Percentiles rank a stretch among this genome's conserved stretches.
phyloP scores from a whole-genome alignment of 2,329 filamentous ascomycete species.

The Cercospora zeina region DNA sequence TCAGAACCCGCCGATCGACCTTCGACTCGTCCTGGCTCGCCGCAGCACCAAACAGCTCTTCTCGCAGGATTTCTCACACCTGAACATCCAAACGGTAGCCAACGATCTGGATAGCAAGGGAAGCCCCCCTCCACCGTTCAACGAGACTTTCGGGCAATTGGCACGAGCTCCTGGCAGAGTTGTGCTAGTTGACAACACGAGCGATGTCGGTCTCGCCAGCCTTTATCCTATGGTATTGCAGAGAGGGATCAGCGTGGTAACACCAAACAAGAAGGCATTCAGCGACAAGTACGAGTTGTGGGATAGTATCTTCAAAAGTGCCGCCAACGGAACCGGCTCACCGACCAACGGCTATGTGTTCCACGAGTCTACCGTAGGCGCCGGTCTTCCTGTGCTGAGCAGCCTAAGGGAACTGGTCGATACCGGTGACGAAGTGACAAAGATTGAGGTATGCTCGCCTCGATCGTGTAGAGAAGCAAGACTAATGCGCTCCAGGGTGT shows the following conservation, averaged over 20 bases:
- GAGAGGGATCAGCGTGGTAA: constrained; percentile 85
- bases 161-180: constrained; percentile 73
- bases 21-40: constrained; percentile 80
- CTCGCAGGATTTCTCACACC: constrained; percentile 67
- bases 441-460: constrained; percentile 65
- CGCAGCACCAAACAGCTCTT: constrained; percentile 82
- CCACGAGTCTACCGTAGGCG: constrained; percentile 93
- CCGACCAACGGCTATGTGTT: constrained; percentile 70
- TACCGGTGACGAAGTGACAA: constrained; percentile 86
- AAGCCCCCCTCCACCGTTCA: constrained; percentile 64
- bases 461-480: neutral
- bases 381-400: constrained; percentile 88
- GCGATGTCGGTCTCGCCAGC: constrained; percentile 79
- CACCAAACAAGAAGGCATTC: constrained; percentile 98
- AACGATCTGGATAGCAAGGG: constrained; percentile 62
- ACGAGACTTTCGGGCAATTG: constrained; percentile 76
- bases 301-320: constrained; percentile 79
- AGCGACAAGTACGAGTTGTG: constrained; percentile 78
- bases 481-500: constrained; percentile 58
- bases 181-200: constrained; percentile 93
- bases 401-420: constrained; percentile 92
- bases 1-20: constrained; percentile 59
- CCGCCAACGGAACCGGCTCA: constrained; percentile 59
- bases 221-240: constrained; percentile 78
- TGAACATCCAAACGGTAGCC: constrained; percentile 63